Percentiles rank a stretch among this genome's conserved stretches.
Conservation (phyloP, 805 yeast genomes). For the Lipomyces oligophaga region DNA sequence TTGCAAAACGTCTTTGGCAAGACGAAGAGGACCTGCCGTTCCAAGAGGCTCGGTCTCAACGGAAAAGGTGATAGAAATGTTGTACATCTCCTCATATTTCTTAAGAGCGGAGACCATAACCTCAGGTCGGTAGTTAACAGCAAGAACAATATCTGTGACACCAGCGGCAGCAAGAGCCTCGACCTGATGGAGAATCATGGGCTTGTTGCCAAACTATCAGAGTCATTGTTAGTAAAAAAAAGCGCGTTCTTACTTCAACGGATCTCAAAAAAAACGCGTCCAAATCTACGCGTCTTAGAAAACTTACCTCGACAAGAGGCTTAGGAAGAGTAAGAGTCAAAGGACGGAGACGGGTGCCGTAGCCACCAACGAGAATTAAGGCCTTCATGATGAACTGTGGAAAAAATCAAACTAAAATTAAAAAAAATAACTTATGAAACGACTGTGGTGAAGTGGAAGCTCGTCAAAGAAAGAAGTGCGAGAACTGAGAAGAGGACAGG, state of each 20-base stretch:
- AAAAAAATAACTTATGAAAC: not conserved
- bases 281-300: not conserved
- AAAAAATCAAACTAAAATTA: too few relatives aligned
- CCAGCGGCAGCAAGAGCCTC: conserved; percentile 98
- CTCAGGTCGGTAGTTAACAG: conserved; percentile 99
- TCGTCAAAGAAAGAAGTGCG: conserved; percentile 5
- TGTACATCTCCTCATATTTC: conserved; percentile 91
- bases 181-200: conserved; percentile 98
- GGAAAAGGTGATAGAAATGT: conserved; percentile 91
- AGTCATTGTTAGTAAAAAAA: conserved; percentile 2
- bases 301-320: conserved; percentile 33
- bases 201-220: conserved; percentile 86
- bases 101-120: conserved; percentile 94
- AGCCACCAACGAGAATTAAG: conserved; percentile 97
- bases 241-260: too few relatives aligned
- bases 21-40: conserved; percentile 98
- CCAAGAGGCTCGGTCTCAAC: conserved; percentile 99
- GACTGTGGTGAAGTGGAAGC: conserved; percentile 6
- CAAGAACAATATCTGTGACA: conserved; percentile 95
- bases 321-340: conserved; percentile 43
- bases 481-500: conserved; percentile 1
- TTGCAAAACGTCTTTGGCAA: conserved; percentile 88
- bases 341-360: conserved; percentile 99
- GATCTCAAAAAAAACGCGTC: too few relatives aligned
- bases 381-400: conserved; percentile 20